Conservation (phyloP, 2,329 filamentous ascomycete genomes). For the Neophaeococcomyces mojaviensis region DNA sequence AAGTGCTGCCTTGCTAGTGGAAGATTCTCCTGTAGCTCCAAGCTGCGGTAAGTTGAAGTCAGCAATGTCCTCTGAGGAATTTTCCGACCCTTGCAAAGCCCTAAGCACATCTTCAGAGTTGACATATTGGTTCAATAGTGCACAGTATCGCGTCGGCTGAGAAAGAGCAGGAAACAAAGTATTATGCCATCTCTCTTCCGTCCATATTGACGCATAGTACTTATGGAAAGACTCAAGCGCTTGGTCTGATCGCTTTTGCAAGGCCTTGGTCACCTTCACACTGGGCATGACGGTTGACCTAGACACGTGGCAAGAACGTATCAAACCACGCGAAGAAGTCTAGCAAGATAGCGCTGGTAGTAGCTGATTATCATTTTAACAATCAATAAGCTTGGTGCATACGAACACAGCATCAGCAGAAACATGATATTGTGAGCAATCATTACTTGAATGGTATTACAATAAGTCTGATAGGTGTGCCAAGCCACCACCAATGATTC, state of each 20-base stretch:
- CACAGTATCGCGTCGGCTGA: constrained; percentile 11
- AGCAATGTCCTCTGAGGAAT: not conserved
- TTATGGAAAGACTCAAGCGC: constrained; percentile 9
- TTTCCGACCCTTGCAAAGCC: not conserved
- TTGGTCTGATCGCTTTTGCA: constrained; percentile 8
- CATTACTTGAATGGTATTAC: too few species aligned
- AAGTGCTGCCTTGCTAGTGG: not conserved
- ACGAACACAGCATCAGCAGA: too few species aligned
- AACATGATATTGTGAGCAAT: too few species aligned
- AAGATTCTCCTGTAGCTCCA: not conserved
- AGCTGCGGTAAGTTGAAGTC: not conserved
- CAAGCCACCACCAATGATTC: too few species aligned
- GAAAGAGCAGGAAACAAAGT: constrained; percentile 10
- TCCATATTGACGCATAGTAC: constrained; percentile 8
- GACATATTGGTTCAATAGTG: constrained; percentile 10
- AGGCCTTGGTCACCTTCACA: constrained; percentile 8
- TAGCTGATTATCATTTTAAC: too few species aligned
- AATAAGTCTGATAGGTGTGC: too few species aligned
- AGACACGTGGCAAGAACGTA: not conserved
- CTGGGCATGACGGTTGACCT: not conserved
- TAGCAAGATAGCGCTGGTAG: not conserved
- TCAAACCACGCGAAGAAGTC: not conserved
- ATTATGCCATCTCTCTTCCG: constrained; percentile 11
- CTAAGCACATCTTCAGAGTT: not conserved
- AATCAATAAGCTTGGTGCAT: too few species aligned